Conservation (phyloP, 1,139 yeast species). For the Pichia sp. region DNA sequence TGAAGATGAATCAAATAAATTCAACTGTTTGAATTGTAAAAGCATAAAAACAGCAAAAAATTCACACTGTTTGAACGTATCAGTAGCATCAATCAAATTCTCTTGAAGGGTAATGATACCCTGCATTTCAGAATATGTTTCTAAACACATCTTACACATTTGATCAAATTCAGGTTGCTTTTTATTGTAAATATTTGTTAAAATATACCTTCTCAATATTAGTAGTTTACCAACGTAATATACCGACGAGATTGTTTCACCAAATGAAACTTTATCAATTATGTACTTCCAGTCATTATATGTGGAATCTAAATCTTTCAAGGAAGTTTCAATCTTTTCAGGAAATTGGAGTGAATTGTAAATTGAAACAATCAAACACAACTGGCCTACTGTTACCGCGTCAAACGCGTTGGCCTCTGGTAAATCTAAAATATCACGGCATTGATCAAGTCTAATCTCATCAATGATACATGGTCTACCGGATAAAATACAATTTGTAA, state of each 20-base stretch:
- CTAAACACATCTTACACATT: constrained; percentile 3
- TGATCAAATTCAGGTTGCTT: constrained; percentile 6
- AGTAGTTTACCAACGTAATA: constrained; percentile 17
- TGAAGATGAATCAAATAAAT: constrained; percentile 2
- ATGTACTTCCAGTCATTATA: constrained; percentile 20
- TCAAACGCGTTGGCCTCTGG: constrained; percentile 68
- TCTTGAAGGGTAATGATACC: background rate
- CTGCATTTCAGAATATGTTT: background rate
- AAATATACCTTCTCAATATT: constrained; percentile 17
- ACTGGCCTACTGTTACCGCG: constrained; percentile 74
- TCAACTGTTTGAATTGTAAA: constrained; percentile 7
- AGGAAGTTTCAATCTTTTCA: constrained; percentile 18
- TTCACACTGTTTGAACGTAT: constrained; percentile 5
- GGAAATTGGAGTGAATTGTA: constrained; percentile 50
- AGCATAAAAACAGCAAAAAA: constrained; percentile 5
- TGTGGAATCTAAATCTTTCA: constrained; percentile 16
- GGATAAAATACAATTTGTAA: constrained; percentile 57
- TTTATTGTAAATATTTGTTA: constrained; percentile 9
- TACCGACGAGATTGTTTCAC: constrained; percentile 10
- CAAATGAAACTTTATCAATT: constrained; percentile 14
- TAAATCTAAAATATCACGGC: constrained; percentile 54
- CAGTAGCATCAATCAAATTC: constrained; percentile 2
- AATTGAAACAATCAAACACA: constrained; percentile 51
- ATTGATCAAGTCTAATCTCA: constrained; percentile 52
- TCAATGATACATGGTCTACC: constrained; percentile 75